These are phyloP conservation scores for Trichoderma brevicompactum DNA, from an alignment of 2,329 filamentous ascomycete species.

Conservation along the genomic window DNA sequence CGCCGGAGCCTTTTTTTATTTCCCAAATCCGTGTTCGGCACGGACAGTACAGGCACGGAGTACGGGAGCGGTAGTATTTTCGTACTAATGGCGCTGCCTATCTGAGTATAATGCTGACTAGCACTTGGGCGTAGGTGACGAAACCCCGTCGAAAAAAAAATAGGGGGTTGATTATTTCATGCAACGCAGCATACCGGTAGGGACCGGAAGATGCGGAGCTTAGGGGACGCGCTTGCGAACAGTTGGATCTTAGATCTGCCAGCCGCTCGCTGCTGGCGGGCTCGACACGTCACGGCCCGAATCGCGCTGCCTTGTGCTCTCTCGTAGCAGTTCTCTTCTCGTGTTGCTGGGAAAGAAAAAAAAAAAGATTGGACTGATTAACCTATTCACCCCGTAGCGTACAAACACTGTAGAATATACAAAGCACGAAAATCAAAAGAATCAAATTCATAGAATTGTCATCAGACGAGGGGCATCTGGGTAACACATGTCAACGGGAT, in stretches of 20 bases:
- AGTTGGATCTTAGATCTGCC: constrained; percentile 25
- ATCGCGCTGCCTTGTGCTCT: constrained; percentile 18
- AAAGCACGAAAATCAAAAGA: not conserved
- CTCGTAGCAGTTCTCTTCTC: not conserved
- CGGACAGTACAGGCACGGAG: not conserved
- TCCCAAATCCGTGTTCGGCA: too few species aligned
- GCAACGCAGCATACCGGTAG: constrained; percentile 10
- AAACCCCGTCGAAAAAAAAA: not conserved
- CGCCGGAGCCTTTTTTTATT: not conserved
- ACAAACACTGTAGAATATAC: not conserved
- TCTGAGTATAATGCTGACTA: not conserved
- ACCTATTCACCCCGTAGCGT: not conserved
- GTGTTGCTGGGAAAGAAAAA: not conserved
- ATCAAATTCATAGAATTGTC: not conserved
- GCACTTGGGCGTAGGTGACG: not conserved
- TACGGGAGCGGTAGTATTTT: not conserved
- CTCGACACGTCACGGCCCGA: constrained; percentile 27
- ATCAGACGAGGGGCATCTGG: constrained; percentile 3
- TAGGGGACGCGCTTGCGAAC: constrained; percentile 10
- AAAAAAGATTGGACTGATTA: not conserved
- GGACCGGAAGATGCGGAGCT: constrained; percentile 23
- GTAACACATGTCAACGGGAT: not conserved
- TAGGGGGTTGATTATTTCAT: constrained; percentile 10
- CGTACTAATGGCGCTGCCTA: too few species aligned
- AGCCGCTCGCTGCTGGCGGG: constrained; percentile 16